Percentiles rank a stretch among this genome's conserved stretches.
These are phyloP conservation scores for Gaultheria prostrata DNA, from an alignment of 148 eudicot species.

Conservation along the genomic window DNA sequence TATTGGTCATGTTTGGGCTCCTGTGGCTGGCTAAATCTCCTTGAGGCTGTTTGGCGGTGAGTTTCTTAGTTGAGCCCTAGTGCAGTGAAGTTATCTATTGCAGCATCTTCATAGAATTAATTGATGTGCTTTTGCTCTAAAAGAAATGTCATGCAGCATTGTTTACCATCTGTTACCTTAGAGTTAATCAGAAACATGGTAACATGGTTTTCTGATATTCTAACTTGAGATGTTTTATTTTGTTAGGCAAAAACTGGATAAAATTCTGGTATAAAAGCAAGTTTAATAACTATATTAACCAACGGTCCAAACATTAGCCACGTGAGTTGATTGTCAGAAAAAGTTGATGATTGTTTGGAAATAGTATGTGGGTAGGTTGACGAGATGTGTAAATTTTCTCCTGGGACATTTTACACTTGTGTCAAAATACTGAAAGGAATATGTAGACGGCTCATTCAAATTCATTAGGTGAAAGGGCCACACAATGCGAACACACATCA, in stretches of 20 bases:
- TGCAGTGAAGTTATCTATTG: not conserved
- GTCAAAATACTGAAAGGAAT: not conserved
- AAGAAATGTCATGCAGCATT: not conserved
- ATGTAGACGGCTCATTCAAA: not conserved
- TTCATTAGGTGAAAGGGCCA: not conserved
- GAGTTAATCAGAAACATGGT: not conserved
- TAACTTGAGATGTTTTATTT: not conserved
- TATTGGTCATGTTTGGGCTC: not conserved
- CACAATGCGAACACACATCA: not conserved
- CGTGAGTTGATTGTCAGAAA: not conserved
- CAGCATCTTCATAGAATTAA: not conserved
- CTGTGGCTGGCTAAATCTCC: not conserved
- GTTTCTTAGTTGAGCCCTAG: not conserved
- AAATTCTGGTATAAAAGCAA: not conserved
- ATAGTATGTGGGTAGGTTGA: not conserved
- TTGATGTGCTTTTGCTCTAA: not conserved
- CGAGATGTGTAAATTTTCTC: too few species aligned
- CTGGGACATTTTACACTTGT: too few species aligned
- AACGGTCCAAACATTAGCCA: not conserved
- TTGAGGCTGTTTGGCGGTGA: conserved; percentile 11
- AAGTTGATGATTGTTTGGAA: not conserved
- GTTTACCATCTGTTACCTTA: not conserved
- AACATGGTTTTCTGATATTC: not conserved
- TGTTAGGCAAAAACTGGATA: not conserved
- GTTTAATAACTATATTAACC: not conserved